Conservation (phyloP, 306 rosid species). For the Cicer yamashitae region DNA sequence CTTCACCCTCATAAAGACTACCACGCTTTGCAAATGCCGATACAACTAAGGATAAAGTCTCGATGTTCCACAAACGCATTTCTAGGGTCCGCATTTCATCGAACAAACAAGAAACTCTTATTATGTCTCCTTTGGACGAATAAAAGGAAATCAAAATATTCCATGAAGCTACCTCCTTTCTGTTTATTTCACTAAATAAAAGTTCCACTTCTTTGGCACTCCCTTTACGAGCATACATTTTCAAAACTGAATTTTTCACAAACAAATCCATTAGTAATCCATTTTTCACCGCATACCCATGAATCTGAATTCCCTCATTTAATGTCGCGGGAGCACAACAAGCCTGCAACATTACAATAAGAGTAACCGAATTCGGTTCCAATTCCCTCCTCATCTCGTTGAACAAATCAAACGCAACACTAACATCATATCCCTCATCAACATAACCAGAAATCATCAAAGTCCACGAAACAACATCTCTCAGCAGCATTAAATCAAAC, state of each 20-base stretch:
- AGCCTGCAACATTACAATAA: slow-evolving; percentile 57
- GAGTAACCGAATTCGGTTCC: slow-evolving; percentile 57
- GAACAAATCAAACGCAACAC: slow-evolving; percentile 44
- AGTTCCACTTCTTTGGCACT: slow-evolving; percentile 46
- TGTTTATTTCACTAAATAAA: slow-evolving; percentile 49
- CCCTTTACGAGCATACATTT: slow-evolving; percentile 54
- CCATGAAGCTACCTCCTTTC: slow-evolving; percentile 57
- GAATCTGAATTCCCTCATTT: slow-evolving; percentile 52
- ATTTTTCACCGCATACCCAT: slow-evolving; percentile 54
- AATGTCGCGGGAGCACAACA: slow-evolving; percentile 44
- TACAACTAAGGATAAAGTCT: slow-evolving; percentile 54
- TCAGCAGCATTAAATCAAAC: slow-evolving; percentile 54
- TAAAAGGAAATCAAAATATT: slow-evolving; percentile 55
- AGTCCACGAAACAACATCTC: slow-evolving; percentile 68
- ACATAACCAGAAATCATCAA: slow-evolving; percentile 55
- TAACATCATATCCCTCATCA: slow-evolving; percentile 29
- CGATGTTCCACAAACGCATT: slow-evolving; percentile 37
- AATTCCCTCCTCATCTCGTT: slow-evolving; percentile 53
- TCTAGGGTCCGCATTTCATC: slow-evolving; percentile 45
- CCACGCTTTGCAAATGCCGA: slow-evolving; percentile 55
- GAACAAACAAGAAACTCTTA: slow-evolving; percentile 46
- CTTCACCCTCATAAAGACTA: slow-evolving; percentile 53
- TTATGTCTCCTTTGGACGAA: slow-evolving; percentile 44
- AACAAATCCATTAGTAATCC: slow-evolving; percentile 51
- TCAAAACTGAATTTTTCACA: slow-evolving; percentile 56